Evolutionary conservation across 176 grass and related monocot genomes (phyloP).

Genomic region (Cenchrus fungigraminus): DNA sequence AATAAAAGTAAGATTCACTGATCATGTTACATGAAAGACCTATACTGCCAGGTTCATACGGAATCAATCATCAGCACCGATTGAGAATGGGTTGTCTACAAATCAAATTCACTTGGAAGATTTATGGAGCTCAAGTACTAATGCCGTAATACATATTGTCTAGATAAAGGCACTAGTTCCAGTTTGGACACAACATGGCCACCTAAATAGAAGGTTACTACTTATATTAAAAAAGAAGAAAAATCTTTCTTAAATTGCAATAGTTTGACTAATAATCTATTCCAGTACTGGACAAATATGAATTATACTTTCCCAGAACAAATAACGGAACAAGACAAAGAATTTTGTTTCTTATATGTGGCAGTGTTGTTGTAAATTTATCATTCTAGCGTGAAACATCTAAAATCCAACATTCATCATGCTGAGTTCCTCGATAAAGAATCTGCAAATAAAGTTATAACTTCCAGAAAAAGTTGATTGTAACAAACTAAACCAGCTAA

Average conservation of each 20-base stretch:
- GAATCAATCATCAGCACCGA: conserved; percentile 19
- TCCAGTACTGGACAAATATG: not conserved
- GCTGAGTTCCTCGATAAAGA: conserved; percentile 23
- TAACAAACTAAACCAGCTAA: conserved; percentile 1
- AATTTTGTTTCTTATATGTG: conserved; percentile 6
- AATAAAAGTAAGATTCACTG: conserved; percentile 22
- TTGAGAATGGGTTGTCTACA: conserved; percentile 1
- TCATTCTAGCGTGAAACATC: conserved; percentile 1
- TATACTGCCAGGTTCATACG: conserved; percentile 9
- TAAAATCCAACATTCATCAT: not conserved
- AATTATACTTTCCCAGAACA: not conserved
- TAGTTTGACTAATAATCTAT: conserved; percentile 3
- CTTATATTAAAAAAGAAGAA: not conserved
- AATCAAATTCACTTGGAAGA: conserved; percentile 1
- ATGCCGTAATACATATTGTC: not conserved
- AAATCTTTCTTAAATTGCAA: not conserved
- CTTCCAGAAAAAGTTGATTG: not conserved
- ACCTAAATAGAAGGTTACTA: conserved; percentile 3
- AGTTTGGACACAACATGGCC: not conserved
- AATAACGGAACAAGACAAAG: not conserved
- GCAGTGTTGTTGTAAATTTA: not conserved
- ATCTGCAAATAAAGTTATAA: conserved; percentile 15
- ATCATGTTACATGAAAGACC: conserved; percentile 33
- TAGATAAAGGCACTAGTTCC: not conserved
- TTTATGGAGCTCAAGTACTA: not conserved